Base-by-base conservation (phyloP, 2,329 filamentous ascomycete genomes). In the Coniochaeta sp. region DNA sequence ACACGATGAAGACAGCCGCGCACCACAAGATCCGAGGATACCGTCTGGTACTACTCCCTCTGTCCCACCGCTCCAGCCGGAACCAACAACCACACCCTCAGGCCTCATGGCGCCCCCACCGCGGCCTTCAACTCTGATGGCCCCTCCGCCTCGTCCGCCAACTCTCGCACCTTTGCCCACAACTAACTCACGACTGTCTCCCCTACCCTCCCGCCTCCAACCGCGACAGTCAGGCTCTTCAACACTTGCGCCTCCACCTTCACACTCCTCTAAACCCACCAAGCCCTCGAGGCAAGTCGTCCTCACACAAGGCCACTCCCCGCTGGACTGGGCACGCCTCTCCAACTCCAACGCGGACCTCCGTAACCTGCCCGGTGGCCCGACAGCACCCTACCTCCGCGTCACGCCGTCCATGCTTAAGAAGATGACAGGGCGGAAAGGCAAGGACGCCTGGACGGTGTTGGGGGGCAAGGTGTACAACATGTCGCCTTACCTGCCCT, bases 381-480 rank as follows among this genome's bases (percentile, higher is more conserved):
- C 79, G 0, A 71, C 74, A 7, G 75, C 79, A 3, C 77, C 82
- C 61, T 80, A 85, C 79, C 76, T 90, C 47, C 86, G 89, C 54
- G 91, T 99, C 38, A 90, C 93, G 6, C 93, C 93, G 1, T 87
- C 87, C 5, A 85, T 91, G 81, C 81, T 99, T 14, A 89, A 88
- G 71, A 75, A 78, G 42, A 87, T 91, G 74, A 96, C 90, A 42
- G 93, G 93, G 0, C 85, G 93, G 32, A 90, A 89, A 70, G 91
- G 91, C 9, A 87, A 84, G 63, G 90, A 96, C 68, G 91, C 93
- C 0, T 99, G 95, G 95, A 96, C 89, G 62, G 90, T 86, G 1
- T 88, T 96, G 62, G 89, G 91, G 62, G 93, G 93, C 1, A 89
- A 90, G 68, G 93, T 98, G 30, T 99, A 98, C 76, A 98, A 98